Percentiles rank a stretch among this genome's conserved stretches.
phyloP scores from a whole-genome alignment of 495 filamentous ascomycete genomes.

The Talaromyces ruber region DNA sequence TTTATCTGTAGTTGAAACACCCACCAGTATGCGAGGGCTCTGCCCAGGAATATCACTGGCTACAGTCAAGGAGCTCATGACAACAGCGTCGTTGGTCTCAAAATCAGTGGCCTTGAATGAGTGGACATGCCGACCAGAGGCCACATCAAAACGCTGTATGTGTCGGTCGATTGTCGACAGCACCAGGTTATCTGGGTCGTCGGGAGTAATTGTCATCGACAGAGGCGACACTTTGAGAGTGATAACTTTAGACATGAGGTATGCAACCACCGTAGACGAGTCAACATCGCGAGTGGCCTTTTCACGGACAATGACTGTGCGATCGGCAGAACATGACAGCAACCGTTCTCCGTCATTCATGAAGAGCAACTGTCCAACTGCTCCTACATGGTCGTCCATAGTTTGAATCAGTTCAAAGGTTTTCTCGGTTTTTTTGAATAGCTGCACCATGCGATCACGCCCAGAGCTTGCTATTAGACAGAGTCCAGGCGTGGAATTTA shows the following conservation, averaged over 20 bases:
- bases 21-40: slow-evolving; percentile 54
- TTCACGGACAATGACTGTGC: slow-evolving; percentile 72
- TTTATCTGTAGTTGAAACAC: slow-evolving; percentile 87
- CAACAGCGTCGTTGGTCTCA: slow-evolving; percentile 68
- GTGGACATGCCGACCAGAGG: slow-evolving; percentile 57
- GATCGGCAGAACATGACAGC: slow-evolving; percentile 81
- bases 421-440: slow-evolving; percentile 56
- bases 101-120: slow-evolving; percentile 77
- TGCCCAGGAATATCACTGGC: slow-evolving; percentile 26
- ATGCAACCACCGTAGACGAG: slow-evolving; percentile 61
- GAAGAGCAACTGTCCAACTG: slow-evolving; percentile 56
- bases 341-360: slow-evolving; percentile 57
- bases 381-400: slow-evolving; percentile 68
- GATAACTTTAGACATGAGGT: slow-evolving; percentile 64
- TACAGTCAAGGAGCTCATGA: slow-evolving; percentile 67
- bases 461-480: slow-evolving; percentile 69
- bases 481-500: slow-evolving; percentile 29
- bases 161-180: slow-evolving; percentile 80
- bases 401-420: slow-evolving; percentile 60
- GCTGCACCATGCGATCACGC: slow-evolving; percentile 81
- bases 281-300: slow-evolving; percentile 57
- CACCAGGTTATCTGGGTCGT: slow-evolving; percentile 50
- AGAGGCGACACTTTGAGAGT: slow-evolving; percentile 78
- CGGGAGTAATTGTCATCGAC: slow-evolving; percentile 63
- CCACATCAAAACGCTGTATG: slow-evolving; percentile 66